Conservation (phyloP, 805 yeast species). For the Candida maltosa region DNA sequence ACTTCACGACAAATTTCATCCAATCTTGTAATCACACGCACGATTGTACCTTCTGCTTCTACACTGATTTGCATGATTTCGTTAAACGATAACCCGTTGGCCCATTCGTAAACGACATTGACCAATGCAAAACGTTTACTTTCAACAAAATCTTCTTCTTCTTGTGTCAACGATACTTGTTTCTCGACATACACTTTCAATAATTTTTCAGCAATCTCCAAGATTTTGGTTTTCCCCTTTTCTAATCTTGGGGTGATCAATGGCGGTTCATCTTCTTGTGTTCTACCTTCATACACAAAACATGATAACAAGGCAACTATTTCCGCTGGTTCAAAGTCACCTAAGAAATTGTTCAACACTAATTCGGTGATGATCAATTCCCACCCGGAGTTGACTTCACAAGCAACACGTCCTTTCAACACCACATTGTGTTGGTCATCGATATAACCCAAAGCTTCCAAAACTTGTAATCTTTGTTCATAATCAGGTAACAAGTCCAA, state of each 20-base stretch:
- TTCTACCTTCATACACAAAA: slow-evolving; percentile 87
- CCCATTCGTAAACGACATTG: slow-evolving; percentile 98
- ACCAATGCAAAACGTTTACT: slow-evolving; percentile 84
- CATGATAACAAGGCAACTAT: slow-evolving; percentile 92
- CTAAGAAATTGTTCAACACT: slow-evolving; percentile 85
- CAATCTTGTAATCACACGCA: slow-evolving; percentile 87
- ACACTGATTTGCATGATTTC: slow-evolving; percentile 86
- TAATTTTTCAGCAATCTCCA: slow-evolving; percentile 64
- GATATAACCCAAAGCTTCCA: slow-evolving; percentile 75
- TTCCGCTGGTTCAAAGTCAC: slow-evolving; percentile 92
- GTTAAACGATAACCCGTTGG: slow-evolving; percentile 84
- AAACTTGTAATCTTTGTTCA: slow-evolving; percentile 79
- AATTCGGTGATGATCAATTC: slow-evolving; percentile 88
- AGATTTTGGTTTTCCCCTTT: slow-evolving; percentile 60
- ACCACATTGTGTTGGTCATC: slow-evolving; percentile 74
- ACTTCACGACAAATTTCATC: slow-evolving; percentile 96
- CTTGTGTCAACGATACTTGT: slow-evolving; percentile 75
- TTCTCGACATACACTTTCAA: slow-evolving; percentile 59
- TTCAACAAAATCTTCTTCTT: slow-evolving; percentile 81
- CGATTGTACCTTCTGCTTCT: slow-evolving; percentile 95
- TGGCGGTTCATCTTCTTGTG: slow-evolving; percentile 60
- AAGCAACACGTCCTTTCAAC: slow-evolving; percentile 89
- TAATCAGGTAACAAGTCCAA: slow-evolving; percentile 90
- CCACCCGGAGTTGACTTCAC: slow-evolving; percentile 89
- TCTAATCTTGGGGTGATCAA: slow-evolving; percentile 77